Evolutionary conservation across 2,329 filamentous ascomycete genomes (phyloP).

Genomic region (Colletotrichum chlorophyti): DNA sequence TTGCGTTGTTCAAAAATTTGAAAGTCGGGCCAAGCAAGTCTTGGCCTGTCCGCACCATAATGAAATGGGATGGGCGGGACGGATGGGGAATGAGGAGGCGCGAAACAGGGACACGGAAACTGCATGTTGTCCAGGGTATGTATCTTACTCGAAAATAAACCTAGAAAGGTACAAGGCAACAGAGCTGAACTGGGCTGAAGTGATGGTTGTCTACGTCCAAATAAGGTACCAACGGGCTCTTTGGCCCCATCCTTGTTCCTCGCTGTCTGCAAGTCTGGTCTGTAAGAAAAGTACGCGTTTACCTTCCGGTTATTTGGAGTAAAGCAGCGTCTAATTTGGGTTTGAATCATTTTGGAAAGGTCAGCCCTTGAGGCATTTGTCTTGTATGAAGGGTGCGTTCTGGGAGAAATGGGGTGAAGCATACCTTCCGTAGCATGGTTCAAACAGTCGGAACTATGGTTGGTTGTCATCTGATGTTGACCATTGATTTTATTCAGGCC

Average conservation of each 20-base stretch:
- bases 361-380: not conserved
- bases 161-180: not conserved
- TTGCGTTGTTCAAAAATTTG: constrained; percentile 10
- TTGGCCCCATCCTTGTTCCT: not conserved
- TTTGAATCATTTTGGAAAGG: no score
- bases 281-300: no score
- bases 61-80: constrained; percentile 7
- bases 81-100: no score
- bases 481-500: no score
- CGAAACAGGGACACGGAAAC: no score
- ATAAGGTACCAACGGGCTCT: constrained; percentile 15
- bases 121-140: no score
- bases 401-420: not conserved
- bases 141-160: no score
- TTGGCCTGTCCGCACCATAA: constrained; percentile 23
- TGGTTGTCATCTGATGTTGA: not conserved
- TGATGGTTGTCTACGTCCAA: constrained; percentile 20
- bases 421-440: no score
- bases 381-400: not conserved
- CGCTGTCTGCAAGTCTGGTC: not conserved
- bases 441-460: not conserved
- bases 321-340: no score
- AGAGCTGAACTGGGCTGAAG: constrained; percentile 12
- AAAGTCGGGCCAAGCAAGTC: constrained; percentile 10
- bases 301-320: no score